Base-by-base conservation (phyloP, 495 filamentous ascomycete genomes). In the Gamarada debralockiae region DNA sequence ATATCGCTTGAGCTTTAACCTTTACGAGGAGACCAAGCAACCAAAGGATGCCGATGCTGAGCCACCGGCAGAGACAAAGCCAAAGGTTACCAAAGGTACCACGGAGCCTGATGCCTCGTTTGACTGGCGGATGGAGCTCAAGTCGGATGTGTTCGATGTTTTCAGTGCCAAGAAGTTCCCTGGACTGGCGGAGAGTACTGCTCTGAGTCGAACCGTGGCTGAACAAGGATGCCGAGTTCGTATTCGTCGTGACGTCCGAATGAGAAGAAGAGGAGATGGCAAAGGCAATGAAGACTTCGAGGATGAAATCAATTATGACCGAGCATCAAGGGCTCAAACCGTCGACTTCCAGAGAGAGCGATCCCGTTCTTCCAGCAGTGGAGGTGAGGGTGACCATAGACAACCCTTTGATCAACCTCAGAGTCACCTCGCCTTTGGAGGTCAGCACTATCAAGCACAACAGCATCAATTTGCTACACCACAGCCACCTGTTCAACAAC, bases 141-240 rank as follows among this genome's bases (percentile, higher is more conserved):
- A 95, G 70, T 95, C 92, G 0, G 70, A 75, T 18, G 85, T 89
- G 1, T 98, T 98, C 65, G 82, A 77, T 5, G 95, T 97, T 9
- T 98, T 84, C 73, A 96, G 91, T 60, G 93, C 93, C 21, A 98
- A 98, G 82, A 98, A 97, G 73, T 98, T 98, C 73, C 93, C 93
- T 33, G 93, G 93, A 10, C 72, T 98, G 59, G 84, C 89, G 1
- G 92, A 93, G 68, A 96, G 90, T 69, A 98, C 93, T 0, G 72
- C 77, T 4, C 74, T 97, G 31, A 97, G 92, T 62, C 85, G 91
- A 39, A 84, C 88, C 34, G 91, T 98, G 51, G 92, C 93, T 8
- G 93, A 98, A 67, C 93, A 98, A 68, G 93, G 93, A 36, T 98
- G 93, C 67, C 90, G 95, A 53, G 93, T 98, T 37, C 86, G 93